Conservation (phyloP, 2,329 filamentous ascomycete species). For the Magnaporthiopsis incrustans region DNA sequence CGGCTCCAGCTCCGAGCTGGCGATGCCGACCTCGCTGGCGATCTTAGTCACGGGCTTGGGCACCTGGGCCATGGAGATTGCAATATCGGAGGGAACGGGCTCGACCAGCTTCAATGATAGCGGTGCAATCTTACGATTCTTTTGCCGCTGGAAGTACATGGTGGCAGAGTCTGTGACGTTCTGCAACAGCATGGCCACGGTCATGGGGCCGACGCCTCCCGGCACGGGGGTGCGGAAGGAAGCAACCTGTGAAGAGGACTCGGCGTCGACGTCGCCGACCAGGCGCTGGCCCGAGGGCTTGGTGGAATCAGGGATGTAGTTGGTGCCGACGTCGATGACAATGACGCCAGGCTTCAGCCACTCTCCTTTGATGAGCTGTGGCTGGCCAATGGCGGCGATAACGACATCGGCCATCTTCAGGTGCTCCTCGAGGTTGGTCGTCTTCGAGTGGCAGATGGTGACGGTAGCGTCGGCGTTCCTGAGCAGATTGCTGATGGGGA, state of each 20-base stretch:
- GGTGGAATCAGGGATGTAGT: slow-evolving; percentile 80
- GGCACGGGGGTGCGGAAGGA: slow-evolving; percentile 94
- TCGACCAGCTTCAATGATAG: slow-evolving; percentile 71
- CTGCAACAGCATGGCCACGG: slow-evolving; percentile 93
- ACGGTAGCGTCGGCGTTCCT: slow-evolving; percentile 96
- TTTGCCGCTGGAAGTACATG: slow-evolving; percentile 74
- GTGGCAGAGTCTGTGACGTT: slow-evolving; percentile 87
- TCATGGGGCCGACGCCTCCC: slow-evolving; percentile 97
- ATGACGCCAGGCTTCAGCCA: slow-evolving; percentile 94
- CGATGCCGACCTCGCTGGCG: slow-evolving; percentile 80
- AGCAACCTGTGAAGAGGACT: slow-evolving; percentile 74
- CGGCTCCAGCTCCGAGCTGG: slow-evolving; percentile 81
- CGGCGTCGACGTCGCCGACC: slow-evolving; percentile 92
- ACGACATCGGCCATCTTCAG: slow-evolving; percentile 83
- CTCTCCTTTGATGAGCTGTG: slow-evolving; percentile 84
- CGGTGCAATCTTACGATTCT: slow-evolving; percentile 68
- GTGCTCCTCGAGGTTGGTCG: slow-evolving; percentile 61
- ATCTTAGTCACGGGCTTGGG: slow-evolving; percentile 87
- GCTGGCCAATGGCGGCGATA: slow-evolving; percentile 82
- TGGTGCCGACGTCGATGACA: slow-evolving; percentile 95
- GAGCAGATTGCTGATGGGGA: slow-evolving; percentile 89
- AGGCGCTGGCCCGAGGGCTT: slow-evolving; percentile 90
- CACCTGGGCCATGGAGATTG: slow-evolving; percentile 76
- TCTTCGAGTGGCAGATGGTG: slow-evolving; percentile 91
- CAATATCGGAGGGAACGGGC: slow-evolving; percentile 94